A percentile compares a stretch with the other conserved stretches of the same genome.
Conservation (phyloP, 2,329 filamentous ascomycete species). For the Botrytis deweyae region DNA sequence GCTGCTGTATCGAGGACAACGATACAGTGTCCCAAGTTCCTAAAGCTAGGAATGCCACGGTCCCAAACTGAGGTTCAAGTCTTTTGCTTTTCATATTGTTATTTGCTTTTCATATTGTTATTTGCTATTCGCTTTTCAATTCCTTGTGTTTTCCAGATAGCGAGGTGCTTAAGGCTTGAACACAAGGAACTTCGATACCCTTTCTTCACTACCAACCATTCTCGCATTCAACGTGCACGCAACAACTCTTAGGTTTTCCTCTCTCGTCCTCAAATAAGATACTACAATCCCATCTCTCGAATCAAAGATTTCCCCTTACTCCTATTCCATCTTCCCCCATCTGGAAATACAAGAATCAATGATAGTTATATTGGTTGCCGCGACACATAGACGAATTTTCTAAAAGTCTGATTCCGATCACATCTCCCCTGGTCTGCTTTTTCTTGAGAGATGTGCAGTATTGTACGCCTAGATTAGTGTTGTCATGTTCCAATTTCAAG, state of each 20-base stretch:
- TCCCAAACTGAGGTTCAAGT: not conserved
- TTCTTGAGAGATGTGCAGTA: not conserved
- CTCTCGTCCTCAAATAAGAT: not conserved
- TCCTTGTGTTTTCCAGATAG: not conserved
- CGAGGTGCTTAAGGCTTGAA: not conserved
- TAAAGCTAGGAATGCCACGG: not conserved
- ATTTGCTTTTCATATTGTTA: not conserved
- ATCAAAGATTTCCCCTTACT: not conserved
- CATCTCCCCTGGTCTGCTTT: not conserved
- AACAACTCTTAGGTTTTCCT: not conserved
- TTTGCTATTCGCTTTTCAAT: not conserved
- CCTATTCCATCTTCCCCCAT: not conserved
- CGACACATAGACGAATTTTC: not conserved
- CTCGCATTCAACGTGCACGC: not conserved
- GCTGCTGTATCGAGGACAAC: not conserved
- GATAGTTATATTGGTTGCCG: not conserved
- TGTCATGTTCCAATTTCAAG: not conserved
- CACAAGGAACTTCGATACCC: not conserved
- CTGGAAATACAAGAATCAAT: not conserved
- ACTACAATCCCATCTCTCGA: not conserved
- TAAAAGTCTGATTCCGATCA: not conserved
- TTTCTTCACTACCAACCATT: not conserved
- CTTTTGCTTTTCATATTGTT: not conserved
- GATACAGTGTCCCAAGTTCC: not conserved
- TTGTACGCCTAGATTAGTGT: not conserved